Conservation (phyloP, 208 protist genomes). For the Leishmania mexicana region DNA sequence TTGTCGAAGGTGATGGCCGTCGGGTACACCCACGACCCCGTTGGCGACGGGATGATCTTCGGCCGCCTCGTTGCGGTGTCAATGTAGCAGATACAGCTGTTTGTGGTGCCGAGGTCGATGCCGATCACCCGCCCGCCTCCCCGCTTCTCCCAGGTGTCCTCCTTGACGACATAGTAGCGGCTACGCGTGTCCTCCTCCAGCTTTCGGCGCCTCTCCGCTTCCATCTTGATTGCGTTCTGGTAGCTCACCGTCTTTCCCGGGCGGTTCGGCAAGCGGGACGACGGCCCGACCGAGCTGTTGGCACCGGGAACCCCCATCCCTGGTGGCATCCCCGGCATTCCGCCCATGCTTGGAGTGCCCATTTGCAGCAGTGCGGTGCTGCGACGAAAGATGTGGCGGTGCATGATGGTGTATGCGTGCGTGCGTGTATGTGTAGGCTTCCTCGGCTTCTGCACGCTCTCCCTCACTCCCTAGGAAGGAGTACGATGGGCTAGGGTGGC, state of each 20-base stretch:
- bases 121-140: conserved; percentile 86
- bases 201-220: conserved; percentile 72
- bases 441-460: neutral
- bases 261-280: conserved; percentile 30
- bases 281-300: conserved; percentile 1
- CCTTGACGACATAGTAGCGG: conserved; percentile 82
- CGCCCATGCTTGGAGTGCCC: conserved; percentile 23
- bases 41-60: conserved; percentile 91
- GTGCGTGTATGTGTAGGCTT: neutral
- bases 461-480: neutral
- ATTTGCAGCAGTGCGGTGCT: conserved; percentile 46
- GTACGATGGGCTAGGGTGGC: neutral
- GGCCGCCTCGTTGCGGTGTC: conserved; percentile 70
- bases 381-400: conserved; percentile 34
- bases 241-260: conserved; percentile 59
- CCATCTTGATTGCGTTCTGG: conserved; percentile 80
- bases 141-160: conserved; percentile 63
- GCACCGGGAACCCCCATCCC: conserved; percentile 8
- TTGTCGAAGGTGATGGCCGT: conserved; percentile 92
- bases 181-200: conserved; percentile 63
- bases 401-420: conserved; percentile 20
- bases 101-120: conserved; percentile 99
- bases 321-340: conserved; percentile 14
- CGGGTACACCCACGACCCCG: conserved; percentile 92
- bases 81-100: conserved; percentile 96